These are phyloP conservation scores for Cryptococcus deneoformans DNA, from an alignment of 1,284 basidiomycete genomes.

Conservation along the genomic window DNA sequence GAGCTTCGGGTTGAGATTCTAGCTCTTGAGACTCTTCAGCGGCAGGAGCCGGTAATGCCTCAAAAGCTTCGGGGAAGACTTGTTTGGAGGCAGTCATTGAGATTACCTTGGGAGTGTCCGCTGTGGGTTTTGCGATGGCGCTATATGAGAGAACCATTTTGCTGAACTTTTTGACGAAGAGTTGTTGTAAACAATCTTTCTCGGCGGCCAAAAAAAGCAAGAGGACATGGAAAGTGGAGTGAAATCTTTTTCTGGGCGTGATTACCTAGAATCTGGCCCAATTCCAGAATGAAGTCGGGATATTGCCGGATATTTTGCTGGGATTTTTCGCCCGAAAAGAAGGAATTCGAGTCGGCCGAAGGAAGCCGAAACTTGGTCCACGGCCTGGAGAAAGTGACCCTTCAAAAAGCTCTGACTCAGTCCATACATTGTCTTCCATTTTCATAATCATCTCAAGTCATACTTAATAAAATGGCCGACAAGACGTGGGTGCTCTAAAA, in stretches of 20 bases:
- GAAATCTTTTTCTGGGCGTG: too few relatives aligned
- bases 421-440: background rate
- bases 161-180: background rate
- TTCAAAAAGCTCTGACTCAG: slow-evolving; percentile 5
- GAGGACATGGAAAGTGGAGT: background rate
- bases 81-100: slow-evolving; percentile 14
- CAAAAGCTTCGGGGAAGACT: background rate
- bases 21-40: background rate
- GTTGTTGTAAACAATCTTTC: background rate
- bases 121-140: slow-evolving; percentile 21
- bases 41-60: background rate
- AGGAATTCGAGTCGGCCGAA: background rate
- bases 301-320: too few relatives aligned
- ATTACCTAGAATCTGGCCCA: too few relatives aligned
- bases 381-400: background rate
- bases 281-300: too few relatives aligned
- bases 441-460: background rate
- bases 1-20: background rate
- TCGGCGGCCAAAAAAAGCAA: background rate
- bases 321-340: too few relatives aligned
- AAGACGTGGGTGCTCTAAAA: slow-evolving; percentile 13
- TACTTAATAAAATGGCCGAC: slow-evolving; percentile 14
- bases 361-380: background rate
- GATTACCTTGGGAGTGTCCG: slow-evolving; percentile 14
- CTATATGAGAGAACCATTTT: slow-evolving; percentile 37